Conservation (phyloP, 306 rosid species). For the Begonia loranthoides region DNA sequence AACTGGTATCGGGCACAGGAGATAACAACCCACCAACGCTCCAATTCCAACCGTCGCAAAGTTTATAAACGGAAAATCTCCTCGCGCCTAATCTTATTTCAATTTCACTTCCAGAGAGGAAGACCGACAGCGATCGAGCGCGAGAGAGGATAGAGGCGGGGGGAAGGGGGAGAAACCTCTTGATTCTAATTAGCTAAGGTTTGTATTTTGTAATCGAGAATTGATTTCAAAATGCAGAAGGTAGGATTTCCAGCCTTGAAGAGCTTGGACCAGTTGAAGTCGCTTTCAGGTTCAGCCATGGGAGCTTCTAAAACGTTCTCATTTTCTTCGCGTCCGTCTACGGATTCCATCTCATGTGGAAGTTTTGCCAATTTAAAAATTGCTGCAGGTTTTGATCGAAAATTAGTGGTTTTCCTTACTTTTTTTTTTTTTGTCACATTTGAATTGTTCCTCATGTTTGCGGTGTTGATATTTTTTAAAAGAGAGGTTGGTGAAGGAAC, state of each 20-base stretch:
- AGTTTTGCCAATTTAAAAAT: slow-evolving; percentile 72
- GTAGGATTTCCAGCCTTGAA: slow-evolving; percentile 3
- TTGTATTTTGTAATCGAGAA: neutral
- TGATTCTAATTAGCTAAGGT: neutral
- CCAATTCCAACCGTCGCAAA: too few species aligned
- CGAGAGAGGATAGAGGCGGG: neutral
- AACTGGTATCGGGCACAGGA: too few species aligned
- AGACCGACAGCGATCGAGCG: neutral
- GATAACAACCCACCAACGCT: too few species aligned
- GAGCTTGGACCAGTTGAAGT: slow-evolving; percentile 73
- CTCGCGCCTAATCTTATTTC: too few species aligned
- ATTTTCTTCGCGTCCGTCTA: slow-evolving; percentile 30
- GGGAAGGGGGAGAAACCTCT: neutral
- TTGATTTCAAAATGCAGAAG: neutral
- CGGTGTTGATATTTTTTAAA: slow-evolving; percentile 12
- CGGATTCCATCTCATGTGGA: slow-evolving; percentile 50
- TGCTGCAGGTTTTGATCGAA: slow-evolving; percentile 56
- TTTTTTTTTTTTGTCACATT: slow-evolving; percentile 10
- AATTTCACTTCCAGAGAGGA: too few species aligned
- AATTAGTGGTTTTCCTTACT: slow-evolving; percentile 3
- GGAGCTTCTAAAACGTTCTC: slow-evolving; percentile 38
- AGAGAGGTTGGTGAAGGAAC: slow-evolving; percentile 85
- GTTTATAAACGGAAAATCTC: too few species aligned
- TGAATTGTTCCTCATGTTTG: slow-evolving; percentile 11
- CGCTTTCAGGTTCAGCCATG: slow-evolving; percentile 39